Evolutionary conservation across 257 asterid species (phyloP).

Genomic region (Solanum stenotomum): DNA sequence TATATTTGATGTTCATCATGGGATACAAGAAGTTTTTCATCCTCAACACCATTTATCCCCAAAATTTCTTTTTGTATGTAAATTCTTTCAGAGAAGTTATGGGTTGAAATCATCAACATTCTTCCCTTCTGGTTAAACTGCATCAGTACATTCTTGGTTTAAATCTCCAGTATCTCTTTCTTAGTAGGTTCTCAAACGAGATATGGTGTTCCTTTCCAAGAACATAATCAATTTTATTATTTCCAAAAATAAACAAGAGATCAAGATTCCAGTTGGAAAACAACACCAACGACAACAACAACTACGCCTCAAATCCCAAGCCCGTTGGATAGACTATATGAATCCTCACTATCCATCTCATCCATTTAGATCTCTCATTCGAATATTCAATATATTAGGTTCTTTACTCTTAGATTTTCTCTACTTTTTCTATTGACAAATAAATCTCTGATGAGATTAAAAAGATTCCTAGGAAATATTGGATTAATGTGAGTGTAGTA

Average conservation of each 20-base stretch:
- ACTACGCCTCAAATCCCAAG: background rate
- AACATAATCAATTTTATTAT: background rate
- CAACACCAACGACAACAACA: background rate
- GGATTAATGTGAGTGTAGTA: background rate
- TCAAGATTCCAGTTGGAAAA: background rate
- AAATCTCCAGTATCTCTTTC: background rate
- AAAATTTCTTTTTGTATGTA: background rate
- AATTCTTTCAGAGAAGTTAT: background rate
- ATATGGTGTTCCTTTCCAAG: background rate
- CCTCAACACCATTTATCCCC: background rate
- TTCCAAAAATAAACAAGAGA: background rate
- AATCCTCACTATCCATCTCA: background rate
- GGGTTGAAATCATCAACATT: background rate
- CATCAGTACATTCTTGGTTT: background rate
- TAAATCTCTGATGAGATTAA: background rate
- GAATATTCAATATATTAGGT: background rate
- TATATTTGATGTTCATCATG: background rate
- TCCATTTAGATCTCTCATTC: background rate
- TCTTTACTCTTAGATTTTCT: background rate
- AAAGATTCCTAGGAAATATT: background rate
- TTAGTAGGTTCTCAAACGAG: background rate
- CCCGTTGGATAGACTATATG: background rate
- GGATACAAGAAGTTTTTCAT: background rate
- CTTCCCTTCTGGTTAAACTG: background rate
- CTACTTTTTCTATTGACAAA: background rate